A percentile compares a stretch with the other conserved stretches of the same genome.
Conservation (phyloP, 306 rosid genomes). For the Cicer chorassanicum region DNA sequence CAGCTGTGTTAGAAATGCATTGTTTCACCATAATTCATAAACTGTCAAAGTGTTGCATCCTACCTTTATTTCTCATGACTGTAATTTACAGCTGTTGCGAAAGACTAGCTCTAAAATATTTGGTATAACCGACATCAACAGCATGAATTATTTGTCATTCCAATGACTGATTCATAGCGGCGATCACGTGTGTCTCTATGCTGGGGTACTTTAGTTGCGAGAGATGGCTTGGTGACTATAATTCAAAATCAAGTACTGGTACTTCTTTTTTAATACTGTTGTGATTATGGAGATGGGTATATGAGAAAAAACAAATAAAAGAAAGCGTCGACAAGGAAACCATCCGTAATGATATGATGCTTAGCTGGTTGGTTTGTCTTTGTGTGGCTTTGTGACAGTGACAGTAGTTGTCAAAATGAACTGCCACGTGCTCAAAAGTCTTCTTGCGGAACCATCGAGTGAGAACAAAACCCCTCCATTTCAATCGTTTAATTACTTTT, state of each 20-base stretch:
- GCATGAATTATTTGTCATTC: not conserved
- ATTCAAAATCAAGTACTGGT: not conserved
- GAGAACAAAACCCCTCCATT: not conserved
- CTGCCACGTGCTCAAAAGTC: conserved; percentile 35
- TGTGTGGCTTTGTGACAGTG: not conserved
- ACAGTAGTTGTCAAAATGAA: not conserved
- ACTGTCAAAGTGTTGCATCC: too few relatives aligned
- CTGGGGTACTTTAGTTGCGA: not conserved
- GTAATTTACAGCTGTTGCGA: too few relatives aligned
- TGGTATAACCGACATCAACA: not conserved
- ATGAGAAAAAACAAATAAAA: not conserved
- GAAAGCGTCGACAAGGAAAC: not conserved
- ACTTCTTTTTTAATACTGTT: not conserved
- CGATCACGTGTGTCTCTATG: not conserved
- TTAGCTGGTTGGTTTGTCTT: conserved; percentile 33
- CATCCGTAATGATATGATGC: conserved; percentile 29
- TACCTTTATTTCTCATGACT: too few relatives aligned
- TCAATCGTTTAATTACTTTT: conserved; percentile 12
- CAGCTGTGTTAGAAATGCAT: too few relatives aligned
- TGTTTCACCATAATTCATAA: too few relatives aligned
- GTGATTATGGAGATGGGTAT: not conserved
- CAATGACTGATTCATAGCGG: not conserved
- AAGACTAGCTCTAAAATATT: too few relatives aligned
- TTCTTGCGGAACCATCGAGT: not conserved
- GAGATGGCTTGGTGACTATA: not conserved